A percentile compares a stretch with the other conserved stretches of the same genome.
These are phyloP conservation scores for Stemphylium vesicarium DNA, from an alignment of 2,329 filamentous ascomycete genomes.

Conservation along the genomic window DNA sequence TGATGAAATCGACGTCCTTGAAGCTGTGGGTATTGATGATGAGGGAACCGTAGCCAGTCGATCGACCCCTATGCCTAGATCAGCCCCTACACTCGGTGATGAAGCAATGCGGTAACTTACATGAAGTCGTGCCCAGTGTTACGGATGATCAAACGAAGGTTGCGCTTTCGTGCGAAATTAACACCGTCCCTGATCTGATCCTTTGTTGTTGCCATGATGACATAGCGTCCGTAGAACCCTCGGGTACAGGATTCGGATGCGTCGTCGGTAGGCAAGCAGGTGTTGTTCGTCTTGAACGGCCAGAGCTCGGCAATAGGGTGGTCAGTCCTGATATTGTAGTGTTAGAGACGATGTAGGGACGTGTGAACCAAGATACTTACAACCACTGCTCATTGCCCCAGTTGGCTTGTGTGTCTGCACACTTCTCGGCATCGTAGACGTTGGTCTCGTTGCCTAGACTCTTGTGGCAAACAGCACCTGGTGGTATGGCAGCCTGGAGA, in stretches of 20 bases:
- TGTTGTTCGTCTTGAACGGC: slow-evolving; percentile 45
- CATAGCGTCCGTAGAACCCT: slow-evolving; percentile 44
- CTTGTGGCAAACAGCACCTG: slow-evolving; percentile 40
- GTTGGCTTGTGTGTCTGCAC: slow-evolving; percentile 34
- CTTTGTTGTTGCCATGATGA: slow-evolving; percentile 42
- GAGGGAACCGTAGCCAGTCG: slow-evolving; percentile 42
- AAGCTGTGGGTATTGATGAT: slow-evolving; percentile 49
- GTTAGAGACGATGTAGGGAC: background rate
- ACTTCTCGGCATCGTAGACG: slow-evolving; percentile 35
- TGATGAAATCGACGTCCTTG: slow-evolving; percentile 38
- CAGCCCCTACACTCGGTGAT: background rate
- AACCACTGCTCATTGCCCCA: slow-evolving; percentile 41
- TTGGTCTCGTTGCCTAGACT: slow-evolving; percentile 28
- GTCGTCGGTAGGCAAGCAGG: slow-evolving; percentile 36
- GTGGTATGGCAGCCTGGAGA: slow-evolving; percentile 38
- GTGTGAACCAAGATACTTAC: slow-evolving; percentile 22
- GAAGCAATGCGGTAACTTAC: slow-evolving; percentile 8
- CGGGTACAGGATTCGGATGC: slow-evolving; percentile 36
- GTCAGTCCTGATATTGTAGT: slow-evolving; percentile 31
- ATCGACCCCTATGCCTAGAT: slow-evolving; percentile 33
- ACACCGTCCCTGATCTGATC: slow-evolving; percentile 43
- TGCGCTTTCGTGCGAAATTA: slow-evolving; percentile 42
- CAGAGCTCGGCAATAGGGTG: slow-evolving; percentile 42
- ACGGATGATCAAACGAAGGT: slow-evolving; percentile 42
- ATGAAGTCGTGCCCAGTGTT: slow-evolving; percentile 49